These are phyloP conservation scores for Aspergillus persii DNA, from an alignment of 2,329 filamentous ascomycete genomes.

Conservation along the genomic window DNA sequence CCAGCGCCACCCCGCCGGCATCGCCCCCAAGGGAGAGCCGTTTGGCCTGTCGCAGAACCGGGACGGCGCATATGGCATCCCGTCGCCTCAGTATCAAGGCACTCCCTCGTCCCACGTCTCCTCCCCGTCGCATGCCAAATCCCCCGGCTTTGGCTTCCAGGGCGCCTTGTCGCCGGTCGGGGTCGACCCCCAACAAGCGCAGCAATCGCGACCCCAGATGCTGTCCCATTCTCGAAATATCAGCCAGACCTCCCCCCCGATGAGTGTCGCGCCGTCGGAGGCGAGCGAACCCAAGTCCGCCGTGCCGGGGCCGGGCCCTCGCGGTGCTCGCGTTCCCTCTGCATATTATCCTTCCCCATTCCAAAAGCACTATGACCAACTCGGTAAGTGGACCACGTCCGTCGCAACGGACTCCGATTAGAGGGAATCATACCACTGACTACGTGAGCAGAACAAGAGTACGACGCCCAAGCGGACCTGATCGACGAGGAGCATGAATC, in stretches of 20 bases:
- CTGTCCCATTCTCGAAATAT: slow-evolving; percentile 37
- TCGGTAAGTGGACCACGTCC: slow-evolving; percentile 73
- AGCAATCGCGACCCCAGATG: slow-evolving; percentile 50
- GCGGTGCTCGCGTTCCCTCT: slow-evolving; percentile 40
- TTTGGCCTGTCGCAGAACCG: slow-evolving; percentile 50
- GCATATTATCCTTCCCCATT: slow-evolving; percentile 82
- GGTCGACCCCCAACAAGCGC: slow-evolving; percentile 53
- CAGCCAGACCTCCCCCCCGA: slow-evolving; percentile 34
- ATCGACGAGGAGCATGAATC: slow-evolving; percentile 78
- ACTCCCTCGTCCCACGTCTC: slow-evolving; percentile 77
- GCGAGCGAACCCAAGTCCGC: slow-evolving; percentile 34
- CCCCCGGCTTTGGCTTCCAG: slow-evolving; percentile 60
- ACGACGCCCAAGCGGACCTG: slow-evolving; percentile 85
- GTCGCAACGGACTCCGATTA: too few species aligned
- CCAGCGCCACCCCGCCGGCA: slow-evolving; percentile 68
- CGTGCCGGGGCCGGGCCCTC: slow-evolving; percentile 27
- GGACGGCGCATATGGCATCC: slow-evolving; percentile 39
- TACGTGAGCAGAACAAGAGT: slow-evolving; percentile 80
- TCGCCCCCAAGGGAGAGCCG: slow-evolving; percentile 65
- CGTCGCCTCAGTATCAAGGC: slow-evolving; percentile 73
- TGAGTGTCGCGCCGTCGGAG: slow-evolving; percentile 39
- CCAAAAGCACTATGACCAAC: slow-evolving; percentile 90
- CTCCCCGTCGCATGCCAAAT: slow-evolving; percentile 62
- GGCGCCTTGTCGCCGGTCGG: slow-evolving; percentile 62
- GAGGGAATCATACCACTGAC: neutral